A percentile compares a stretch with the other conserved stretches of the same genome.
phyloP scores from a whole-genome alignment of 176 grass and related monocot genomes.

The Phoenix dactylifera region DNA sequence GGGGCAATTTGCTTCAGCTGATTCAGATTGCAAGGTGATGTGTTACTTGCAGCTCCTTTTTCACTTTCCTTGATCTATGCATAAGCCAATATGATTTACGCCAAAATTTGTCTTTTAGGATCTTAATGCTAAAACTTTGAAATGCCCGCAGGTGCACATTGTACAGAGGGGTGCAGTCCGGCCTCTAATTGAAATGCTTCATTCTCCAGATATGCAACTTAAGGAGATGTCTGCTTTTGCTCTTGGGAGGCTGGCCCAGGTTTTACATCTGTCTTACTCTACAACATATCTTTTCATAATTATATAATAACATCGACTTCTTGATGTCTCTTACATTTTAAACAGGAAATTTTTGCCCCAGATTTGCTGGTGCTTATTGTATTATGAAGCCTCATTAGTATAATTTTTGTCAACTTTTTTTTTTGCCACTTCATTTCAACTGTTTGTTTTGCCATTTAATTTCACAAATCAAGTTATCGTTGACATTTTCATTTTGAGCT shows the following conservation, averaged over 20 bases:
- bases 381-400: too few relatives aligned
- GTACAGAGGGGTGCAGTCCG: constrained; percentile 89
- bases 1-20: constrained; percentile 96
- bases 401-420: too few relatives aligned
- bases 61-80: background rate
- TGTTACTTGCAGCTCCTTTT: background rate
- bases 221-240: constrained; percentile 99
- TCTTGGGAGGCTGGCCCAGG: constrained; percentile 98
- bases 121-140: background rate
- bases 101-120: background rate
- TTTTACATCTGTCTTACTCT: constrained; percentile 17
- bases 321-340: too few relatives aligned
- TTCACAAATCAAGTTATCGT: too few relatives aligned
- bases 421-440: too few relatives aligned
- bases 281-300: background rate
- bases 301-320: too few relatives aligned
- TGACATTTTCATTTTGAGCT: too few relatives aligned
- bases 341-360: too few relatives aligned
- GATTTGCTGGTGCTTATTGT: too few relatives aligned
- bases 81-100: too few relatives aligned
- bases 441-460: too few relatives aligned
- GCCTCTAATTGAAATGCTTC: constrained; percentile 95
- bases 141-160: constrained; percentile 79
- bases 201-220: constrained; percentile 87
- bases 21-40: constrained; percentile 93